A percentile compares a stretch with the other conserved stretches of the same genome.
Conservation (phyloP, 1,139 yeast species). For the Sugiyamaella pinicola region DNA sequence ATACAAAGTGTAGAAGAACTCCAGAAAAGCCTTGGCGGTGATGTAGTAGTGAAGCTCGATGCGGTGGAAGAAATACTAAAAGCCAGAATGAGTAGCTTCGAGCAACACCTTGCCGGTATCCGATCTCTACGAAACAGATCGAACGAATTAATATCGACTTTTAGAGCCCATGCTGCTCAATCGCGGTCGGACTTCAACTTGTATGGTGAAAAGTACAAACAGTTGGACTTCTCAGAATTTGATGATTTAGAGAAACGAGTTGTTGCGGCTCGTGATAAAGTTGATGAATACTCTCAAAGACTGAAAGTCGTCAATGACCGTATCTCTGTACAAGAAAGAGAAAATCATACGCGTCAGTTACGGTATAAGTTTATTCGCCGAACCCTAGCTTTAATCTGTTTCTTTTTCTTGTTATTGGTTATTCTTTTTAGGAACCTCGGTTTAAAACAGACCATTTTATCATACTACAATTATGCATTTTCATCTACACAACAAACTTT, state of each 20-base stretch:
- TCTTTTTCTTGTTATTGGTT: conserved; percentile 18
- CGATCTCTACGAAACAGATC: conserved; percentile 26
- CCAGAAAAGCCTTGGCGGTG: conserved; percentile 28
- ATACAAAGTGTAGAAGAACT: conserved; percentile 28
- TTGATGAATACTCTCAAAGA: conserved; percentile 33
- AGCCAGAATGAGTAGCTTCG: conserved; percentile 26
- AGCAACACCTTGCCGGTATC: conserved; percentile 29
- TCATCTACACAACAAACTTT: background rate
- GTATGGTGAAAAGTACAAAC: conserved; percentile 27
- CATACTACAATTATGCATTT: conserved; percentile 6
- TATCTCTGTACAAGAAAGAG: conserved; percentile 32
- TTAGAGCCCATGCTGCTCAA: conserved; percentile 24
- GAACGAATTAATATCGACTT: conserved; percentile 25
- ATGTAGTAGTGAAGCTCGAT: conserved; percentile 30
- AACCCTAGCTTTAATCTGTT: conserved; percentile 7
- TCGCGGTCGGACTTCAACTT: conserved; percentile 24
- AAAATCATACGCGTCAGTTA: conserved; percentile 34
- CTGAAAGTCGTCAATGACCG: conserved; percentile 29
- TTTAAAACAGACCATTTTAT: background rate
- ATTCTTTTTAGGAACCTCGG: conserved; percentile 10
- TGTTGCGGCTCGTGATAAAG: conserved; percentile 27
- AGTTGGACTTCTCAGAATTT: conserved; percentile 29
- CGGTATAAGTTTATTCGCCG: conserved; percentile 32
- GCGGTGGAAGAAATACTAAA: conserved; percentile 25
- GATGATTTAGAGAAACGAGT: conserved; percentile 33